Conservation (phyloP, 2,329 filamentous ascomycete genomes). For the Zarea fungicola region DNA sequence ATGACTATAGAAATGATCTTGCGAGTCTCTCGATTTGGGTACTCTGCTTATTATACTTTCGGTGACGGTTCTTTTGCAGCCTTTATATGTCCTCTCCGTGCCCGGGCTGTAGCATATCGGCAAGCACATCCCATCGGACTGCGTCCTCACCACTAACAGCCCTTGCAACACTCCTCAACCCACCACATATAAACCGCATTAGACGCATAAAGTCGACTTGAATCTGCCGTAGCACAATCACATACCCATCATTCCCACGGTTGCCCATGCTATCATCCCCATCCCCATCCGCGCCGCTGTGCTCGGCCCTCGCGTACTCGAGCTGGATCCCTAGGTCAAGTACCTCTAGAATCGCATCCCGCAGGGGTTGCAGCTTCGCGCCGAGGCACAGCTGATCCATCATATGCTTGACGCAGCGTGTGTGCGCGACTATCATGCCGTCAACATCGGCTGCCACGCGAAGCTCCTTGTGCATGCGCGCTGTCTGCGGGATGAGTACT, state of each 20-base stretch:
- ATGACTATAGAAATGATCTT: too few species aligned
- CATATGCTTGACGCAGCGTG: slow-evolving; percentile 52
- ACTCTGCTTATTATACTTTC: too few species aligned
- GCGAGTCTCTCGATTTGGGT: too few species aligned
- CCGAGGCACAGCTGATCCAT: slow-evolving; percentile 62
- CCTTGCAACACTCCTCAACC: slow-evolving; percentile 64
- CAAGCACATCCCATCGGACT: slow-evolving; percentile 66
- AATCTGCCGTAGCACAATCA: slow-evolving; percentile 47
- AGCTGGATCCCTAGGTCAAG: slow-evolving; percentile 66
- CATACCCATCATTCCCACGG: slow-evolving; percentile 36
- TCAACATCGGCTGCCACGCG: slow-evolving; percentile 62
- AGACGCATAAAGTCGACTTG: slow-evolving; percentile 55
- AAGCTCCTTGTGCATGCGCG: slow-evolving; percentile 49
- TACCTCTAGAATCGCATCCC: slow-evolving; percentile 61
- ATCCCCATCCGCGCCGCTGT: slow-evolving; percentile 30
- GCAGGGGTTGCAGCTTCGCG: slow-evolving; percentile 59
- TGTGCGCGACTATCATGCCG: slow-evolving; percentile 65
- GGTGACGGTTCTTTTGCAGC: too few species aligned
- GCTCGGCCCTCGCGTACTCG: slow-evolving; percentile 42
- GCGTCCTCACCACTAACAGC: slow-evolving; percentile 54
- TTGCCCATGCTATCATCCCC: slow-evolving; percentile 26
- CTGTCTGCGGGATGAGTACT: slow-evolving; percentile 55
- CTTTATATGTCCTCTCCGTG: slow-evolving; percentile 6
- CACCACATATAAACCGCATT: slow-evolving; percentile 61
- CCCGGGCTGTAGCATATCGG: slow-evolving; percentile 59